These are phyloP conservation scores for Kazachstania viticola DNA, from an alignment of 805 yeast genomes.

Conservation along the genomic window DNA sequence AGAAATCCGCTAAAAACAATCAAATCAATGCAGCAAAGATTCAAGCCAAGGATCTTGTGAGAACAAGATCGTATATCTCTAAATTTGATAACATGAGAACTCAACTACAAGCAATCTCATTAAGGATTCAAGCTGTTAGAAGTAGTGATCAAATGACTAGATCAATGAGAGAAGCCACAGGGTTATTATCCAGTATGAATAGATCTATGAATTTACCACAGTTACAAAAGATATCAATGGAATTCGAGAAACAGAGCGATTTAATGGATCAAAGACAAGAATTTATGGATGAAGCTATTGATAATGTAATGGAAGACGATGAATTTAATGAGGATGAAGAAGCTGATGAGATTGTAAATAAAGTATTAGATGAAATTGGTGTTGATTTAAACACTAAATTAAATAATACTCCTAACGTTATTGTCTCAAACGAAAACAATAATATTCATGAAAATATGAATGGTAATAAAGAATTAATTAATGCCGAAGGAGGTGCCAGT, in stretches of 20 bases:
- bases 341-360: constrained; percentile 80
- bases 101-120: constrained; percentile 86
- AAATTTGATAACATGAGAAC: constrained; percentile 91
- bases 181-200: constrained; percentile 77
- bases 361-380: constrained; percentile 93
- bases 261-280: constrained; percentile 98
- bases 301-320: constrained; percentile 87
- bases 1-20: constrained; percentile 82
- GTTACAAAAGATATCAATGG: constrained; percentile 81
- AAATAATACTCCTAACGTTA: constrained; percentile 35
- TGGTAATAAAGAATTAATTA: constrained; percentile 16
- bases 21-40: constrained; percentile 84
- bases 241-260: constrained; percentile 88
- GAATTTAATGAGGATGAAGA: constrained; percentile 84
- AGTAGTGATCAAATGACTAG: constrained; percentile 91
- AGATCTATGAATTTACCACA: constrained; percentile 84
- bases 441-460: constrained; percentile 11
- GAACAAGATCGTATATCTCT: constrained; percentile 70
- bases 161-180: constrained; percentile 90
- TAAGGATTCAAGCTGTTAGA: constrained; percentile 83
- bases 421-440: constrained; percentile 7
- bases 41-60: constrained; percentile 88
- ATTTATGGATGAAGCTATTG: constrained; percentile 96
- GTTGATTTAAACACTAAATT: constrained; percentile 54
- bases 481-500: constrained; percentile 30